Conservation (phyloP, 2,329 filamentous ascomycete species). For the Colletotrichum caudatum region DNA sequence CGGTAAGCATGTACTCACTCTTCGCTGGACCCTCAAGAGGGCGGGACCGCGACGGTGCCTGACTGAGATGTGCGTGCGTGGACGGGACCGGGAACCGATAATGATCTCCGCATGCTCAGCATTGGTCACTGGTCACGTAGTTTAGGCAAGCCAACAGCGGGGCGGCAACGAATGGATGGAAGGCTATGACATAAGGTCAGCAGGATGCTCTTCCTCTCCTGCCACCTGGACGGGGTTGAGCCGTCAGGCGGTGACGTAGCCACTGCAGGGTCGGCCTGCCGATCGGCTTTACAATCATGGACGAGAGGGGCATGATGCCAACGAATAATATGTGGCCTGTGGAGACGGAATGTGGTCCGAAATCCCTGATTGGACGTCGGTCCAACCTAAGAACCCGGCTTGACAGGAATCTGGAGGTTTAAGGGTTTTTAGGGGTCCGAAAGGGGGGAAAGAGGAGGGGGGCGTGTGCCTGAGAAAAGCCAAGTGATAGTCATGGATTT, state of each 20-base stretch:
- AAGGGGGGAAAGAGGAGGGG: no score
- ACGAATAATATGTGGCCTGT: background rate
- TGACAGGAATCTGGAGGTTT: conserved; percentile 2
- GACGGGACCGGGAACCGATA: background rate
- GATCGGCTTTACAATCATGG: conserved; percentile 12
- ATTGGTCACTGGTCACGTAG: background rate
- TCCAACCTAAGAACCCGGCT: background rate
- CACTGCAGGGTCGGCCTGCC: conserved; percentile 13
- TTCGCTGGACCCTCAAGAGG: conserved; percentile 4
- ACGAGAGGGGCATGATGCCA: background rate
- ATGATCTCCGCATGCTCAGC: background rate
- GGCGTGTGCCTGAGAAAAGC: background rate
- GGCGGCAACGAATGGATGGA: background rate
- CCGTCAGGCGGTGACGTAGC: conserved; percentile 18
- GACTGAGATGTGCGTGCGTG: conserved; percentile 4
- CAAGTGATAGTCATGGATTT: background rate
- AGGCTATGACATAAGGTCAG: background rate
- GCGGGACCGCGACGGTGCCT: background rate
- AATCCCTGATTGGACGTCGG: background rate
- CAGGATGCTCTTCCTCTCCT: background rate
- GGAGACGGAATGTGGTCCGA: background rate
- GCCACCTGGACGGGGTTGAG: background rate
- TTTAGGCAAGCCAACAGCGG: background rate
- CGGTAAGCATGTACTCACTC: background rate
- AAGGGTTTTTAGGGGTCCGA: conserved; percentile 6